Conservation (phyloP, 306 rosid species). For the Lablab purpureus region DNA sequence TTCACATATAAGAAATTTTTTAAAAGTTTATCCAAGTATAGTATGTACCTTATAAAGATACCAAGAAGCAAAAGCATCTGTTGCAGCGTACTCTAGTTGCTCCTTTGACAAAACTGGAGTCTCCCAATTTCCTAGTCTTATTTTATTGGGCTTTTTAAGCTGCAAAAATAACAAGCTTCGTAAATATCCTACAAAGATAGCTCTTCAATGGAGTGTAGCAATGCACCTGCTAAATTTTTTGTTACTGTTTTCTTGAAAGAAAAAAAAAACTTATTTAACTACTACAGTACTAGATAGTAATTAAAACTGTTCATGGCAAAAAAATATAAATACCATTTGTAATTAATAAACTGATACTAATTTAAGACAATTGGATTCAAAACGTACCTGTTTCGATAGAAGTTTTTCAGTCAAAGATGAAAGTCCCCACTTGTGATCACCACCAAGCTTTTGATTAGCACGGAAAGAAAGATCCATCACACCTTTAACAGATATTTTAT, state of each 20-base stretch:
- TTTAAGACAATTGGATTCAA: conserved; percentile 29
- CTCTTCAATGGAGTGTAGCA: not conserved
- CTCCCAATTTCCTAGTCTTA: conserved; percentile 91
- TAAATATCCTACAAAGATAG: conserved; percentile 19
- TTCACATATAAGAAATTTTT: not conserved
- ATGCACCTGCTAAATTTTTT: too few species aligned
- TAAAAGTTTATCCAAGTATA: not conserved
- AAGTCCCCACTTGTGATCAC: conserved; percentile 69
- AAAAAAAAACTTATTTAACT: not conserved
- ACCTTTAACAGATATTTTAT: conserved; percentile 66
- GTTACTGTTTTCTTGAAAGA: too few species aligned
- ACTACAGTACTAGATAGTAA: not conserved
- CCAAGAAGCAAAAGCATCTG: conserved; percentile 92
- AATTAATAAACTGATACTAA: not conserved
- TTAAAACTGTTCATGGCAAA: not conserved
- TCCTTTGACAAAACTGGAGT: conserved; percentile 60
- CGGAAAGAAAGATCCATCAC: conserved; percentile 73
- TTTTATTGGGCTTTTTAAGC: conserved; percentile 73
- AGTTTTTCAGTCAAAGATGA: conserved; percentile 73
- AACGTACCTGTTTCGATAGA: conserved; percentile 73
- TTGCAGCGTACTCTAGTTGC: conserved; percentile 89
- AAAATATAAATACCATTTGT: not conserved
- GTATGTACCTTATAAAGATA: conserved; percentile 72
- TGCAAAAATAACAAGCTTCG: conserved; percentile 52
- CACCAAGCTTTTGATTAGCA: conserved; percentile 77